Evolutionary conservation across 495 filamentous ascomycete genomes (phyloP).

Genomic region (Saxophila tyrrhenica): DNA sequence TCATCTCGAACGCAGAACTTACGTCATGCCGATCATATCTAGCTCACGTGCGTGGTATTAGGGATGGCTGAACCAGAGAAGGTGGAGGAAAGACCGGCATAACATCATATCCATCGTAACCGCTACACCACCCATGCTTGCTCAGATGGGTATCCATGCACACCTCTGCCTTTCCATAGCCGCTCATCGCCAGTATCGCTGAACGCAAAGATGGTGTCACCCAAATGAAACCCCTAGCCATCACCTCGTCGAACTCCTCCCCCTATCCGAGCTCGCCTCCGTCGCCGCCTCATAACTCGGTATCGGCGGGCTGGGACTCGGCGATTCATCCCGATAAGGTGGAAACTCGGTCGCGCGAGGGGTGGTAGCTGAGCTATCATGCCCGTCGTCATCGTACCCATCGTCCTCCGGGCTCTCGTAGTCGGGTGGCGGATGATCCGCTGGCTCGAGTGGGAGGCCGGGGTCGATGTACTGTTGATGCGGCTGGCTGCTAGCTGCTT

Average conservation of each 20-base stretch:
- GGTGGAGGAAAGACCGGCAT: neutral
- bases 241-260: neutral
- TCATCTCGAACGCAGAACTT: too few relatives aligned
- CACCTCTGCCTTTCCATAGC: neutral
- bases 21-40: too few relatives aligned
- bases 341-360: constrained; percentile 4
- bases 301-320: constrained; percentile 22
- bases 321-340: constrained; percentile 2
- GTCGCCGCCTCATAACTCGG: constrained; percentile 31
- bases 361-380: constrained; percentile 1
- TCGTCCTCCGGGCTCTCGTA: constrained; percentile 29
- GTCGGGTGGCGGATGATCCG: constrained; percentile 31
- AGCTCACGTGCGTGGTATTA: too few relatives aligned
- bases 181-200: neutral
- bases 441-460: constrained; percentile 23
- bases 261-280: neutral
- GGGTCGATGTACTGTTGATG: constrained; percentile 7
- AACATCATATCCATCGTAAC: neutral
- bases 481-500: neutral
- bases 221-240: neutral
- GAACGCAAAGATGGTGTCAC: neutral
- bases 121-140: neutral
- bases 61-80: too few relatives aligned
- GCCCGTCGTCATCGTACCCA: constrained; percentile 9
- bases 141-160: neutral